These are phyloP conservation scores for Phytophthora pluvialis DNA, from an alignment of 352 stramenopile species.

Conservation along the genomic window DNA sequence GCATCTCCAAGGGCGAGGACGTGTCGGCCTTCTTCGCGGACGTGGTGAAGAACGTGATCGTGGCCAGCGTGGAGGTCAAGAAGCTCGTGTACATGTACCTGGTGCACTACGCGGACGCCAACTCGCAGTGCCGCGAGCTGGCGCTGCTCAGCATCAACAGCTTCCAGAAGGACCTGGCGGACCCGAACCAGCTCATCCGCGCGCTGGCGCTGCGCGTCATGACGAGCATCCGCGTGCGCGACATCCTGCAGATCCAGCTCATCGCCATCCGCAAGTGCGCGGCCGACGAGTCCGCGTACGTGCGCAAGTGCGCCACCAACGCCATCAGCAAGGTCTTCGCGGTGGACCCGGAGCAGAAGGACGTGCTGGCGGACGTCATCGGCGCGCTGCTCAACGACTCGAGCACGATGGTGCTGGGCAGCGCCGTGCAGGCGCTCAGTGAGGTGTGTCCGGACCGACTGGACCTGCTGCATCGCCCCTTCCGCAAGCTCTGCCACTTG, in stretches of 20 bases:
- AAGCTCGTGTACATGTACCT: slow-evolving; percentile 99
- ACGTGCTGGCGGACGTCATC: slow-evolving; percentile 94
- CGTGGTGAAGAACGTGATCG: slow-evolving; percentile 96
- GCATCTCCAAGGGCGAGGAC: slow-evolving; percentile 97
- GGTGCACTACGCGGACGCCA: slow-evolving; percentile 97
- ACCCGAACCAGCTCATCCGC: slow-evolving; percentile 94
- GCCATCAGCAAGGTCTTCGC: slow-evolving; percentile 95
- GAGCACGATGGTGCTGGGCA: slow-evolving; percentile 98
- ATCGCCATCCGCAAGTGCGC: slow-evolving; percentile 94
- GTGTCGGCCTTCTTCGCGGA: slow-evolving; percentile 98
- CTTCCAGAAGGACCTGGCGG: slow-evolving; percentile 98
- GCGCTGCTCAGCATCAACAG: slow-evolving; percentile 98
- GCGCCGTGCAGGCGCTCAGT: slow-evolving; percentile 93
- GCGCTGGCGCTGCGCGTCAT: slow-evolving; percentile 96
- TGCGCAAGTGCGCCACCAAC: slow-evolving; percentile 97
- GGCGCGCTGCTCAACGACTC: slow-evolving; percentile 93
- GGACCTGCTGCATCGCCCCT: slow-evolving; percentile 95
- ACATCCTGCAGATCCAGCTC: slow-evolving; percentile 99
- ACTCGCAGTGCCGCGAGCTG: slow-evolving; percentile 95
- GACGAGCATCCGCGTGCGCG: slow-evolving; percentile 97
- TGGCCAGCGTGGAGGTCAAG: slow-evolving; percentile 97
- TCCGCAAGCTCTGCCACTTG: slow-evolving; percentile 97
- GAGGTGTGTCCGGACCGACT: slow-evolving; percentile 96
- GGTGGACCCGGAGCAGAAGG: slow-evolving; percentile 89
- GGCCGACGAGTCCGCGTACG: slow-evolving; percentile 95